phyloP scores from a whole-genome alignment of 2,329 filamentous ascomycete species.

The Aphanoascus verrucosus region DNA sequence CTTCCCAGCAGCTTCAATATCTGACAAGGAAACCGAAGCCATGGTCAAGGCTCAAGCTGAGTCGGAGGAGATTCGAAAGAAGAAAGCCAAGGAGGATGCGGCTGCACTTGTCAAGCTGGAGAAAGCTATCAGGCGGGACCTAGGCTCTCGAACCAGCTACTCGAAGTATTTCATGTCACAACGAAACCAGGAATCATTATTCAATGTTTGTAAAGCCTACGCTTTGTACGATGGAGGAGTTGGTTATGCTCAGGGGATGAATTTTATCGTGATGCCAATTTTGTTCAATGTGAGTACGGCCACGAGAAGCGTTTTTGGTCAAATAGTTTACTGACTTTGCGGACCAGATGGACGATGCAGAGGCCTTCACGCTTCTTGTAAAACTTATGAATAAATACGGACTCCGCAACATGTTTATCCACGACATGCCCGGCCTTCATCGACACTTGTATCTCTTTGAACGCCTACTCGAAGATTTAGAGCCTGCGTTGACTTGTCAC shows the following conservation, averaged over 20 bases:
- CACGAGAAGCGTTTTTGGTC: not conserved
- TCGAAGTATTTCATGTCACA: constrained; percentile 90
- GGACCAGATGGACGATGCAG: constrained; percentile 79
- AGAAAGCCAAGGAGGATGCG: constrained; percentile 67
- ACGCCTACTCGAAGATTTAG: constrained; percentile 80
- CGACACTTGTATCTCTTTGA: constrained; percentile 92
- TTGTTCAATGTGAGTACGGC: constrained; percentile 66
- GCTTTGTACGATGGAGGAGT: constrained; percentile 89
- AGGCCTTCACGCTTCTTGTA: constrained; percentile 88
- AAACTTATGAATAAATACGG: constrained; percentile 95
- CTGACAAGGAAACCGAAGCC: constrained; percentile 54
- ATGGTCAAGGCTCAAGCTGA: constrained; percentile 54
- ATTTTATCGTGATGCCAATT: constrained; percentile 92
- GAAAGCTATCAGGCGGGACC: constrained; percentile 79
- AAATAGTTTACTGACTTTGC: not conserved
- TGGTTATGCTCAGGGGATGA: constrained; percentile 97
- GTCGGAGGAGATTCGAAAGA: constrained; percentile 57
- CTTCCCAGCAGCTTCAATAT: constrained; percentile 45
- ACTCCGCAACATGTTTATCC: constrained; percentile 80
- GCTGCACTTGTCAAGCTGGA: constrained; percentile 69
- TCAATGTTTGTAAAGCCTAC: constrained; percentile 94
- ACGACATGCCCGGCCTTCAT: constrained; percentile 94
- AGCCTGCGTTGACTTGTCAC: constrained; percentile 91
- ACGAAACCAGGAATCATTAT: constrained; percentile 84
- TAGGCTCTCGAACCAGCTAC: constrained; percentile 88